These are phyloP conservation scores for Termitomyces titanicus DNA, from an alignment of 768 basidiomycete genomes.

Conservation along the genomic window DNA sequence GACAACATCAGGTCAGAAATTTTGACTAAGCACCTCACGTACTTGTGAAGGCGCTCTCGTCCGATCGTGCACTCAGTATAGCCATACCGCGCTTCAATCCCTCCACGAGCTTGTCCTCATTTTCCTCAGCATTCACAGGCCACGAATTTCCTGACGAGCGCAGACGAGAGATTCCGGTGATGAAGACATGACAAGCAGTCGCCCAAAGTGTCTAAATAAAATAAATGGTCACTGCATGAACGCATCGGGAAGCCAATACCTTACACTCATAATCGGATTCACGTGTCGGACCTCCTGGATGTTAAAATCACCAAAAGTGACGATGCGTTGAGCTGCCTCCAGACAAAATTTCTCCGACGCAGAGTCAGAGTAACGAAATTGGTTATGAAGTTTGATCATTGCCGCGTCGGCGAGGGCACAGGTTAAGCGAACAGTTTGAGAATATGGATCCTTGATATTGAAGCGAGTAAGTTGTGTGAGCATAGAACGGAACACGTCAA, in stretches of 20 bases:
- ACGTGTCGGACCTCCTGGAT: constrained; percentile 36
- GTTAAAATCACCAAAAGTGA: constrained; percentile 34
- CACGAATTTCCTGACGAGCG: constrained; percentile 30
- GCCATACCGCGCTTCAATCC: constrained; percentile 35
- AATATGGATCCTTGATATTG: constrained; percentile 28
- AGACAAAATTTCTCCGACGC: constrained; percentile 42
- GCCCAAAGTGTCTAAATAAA: constrained; percentile 41
- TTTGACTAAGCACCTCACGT: constrained; percentile 23
- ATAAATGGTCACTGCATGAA: constrained; percentile 6
- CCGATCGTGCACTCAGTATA: constrained; percentile 39
- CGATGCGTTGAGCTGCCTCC: constrained; percentile 39
- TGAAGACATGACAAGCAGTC: constrained; percentile 42
- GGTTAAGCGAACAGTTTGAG: constrained; percentile 38
- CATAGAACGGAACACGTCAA: constrained; percentile 35
- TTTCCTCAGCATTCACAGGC: constrained; percentile 22
- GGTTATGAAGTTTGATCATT: constrained; percentile 48
- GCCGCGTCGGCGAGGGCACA: constrained; percentile 48
- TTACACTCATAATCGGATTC: constrained; percentile 51
- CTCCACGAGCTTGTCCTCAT: constrained; percentile 41
- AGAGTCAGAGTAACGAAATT: constrained; percentile 39
- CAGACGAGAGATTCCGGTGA: constrained; percentile 41
- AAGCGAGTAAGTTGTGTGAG: constrained; percentile 30
- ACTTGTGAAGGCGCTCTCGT: constrained; percentile 44
- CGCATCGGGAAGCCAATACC: constrained; percentile 15
- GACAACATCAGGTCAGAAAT: neutral